Evolutionary conservation across 2,329 filamentous ascomycete species (phyloP).

Genomic region (Nothophaeocryptopus gaeumannii): DNA sequence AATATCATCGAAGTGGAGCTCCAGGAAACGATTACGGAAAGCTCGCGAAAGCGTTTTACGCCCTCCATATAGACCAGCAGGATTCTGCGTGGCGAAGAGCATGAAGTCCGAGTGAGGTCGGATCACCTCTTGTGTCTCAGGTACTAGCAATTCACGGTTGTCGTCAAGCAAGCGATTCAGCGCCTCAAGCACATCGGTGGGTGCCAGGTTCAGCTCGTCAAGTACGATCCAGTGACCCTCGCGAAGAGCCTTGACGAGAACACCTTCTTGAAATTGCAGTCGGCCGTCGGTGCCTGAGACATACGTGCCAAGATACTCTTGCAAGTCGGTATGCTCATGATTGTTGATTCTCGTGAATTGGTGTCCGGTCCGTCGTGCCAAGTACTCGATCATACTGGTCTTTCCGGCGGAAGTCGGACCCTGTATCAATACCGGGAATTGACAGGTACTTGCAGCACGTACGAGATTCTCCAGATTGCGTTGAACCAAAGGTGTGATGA

Average conservation of each 20-base stretch:
- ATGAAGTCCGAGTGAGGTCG: slow-evolving; percentile 93
- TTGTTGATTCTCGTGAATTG: slow-evolving; percentile 99
- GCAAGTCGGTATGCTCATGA: slow-evolving; percentile 95
- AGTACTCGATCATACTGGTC: slow-evolving; percentile 98
- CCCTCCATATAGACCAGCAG: slow-evolving; percentile 90
- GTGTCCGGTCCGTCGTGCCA: slow-evolving; percentile 95
- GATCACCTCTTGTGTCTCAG: slow-evolving; percentile 92
- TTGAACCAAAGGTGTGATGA: slow-evolving; percentile 92
- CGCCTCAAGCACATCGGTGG: slow-evolving; percentile 94
- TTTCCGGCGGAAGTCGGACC: slow-evolving; percentile 97
- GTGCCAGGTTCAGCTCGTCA: slow-evolving; percentile 93
- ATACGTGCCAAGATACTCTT: slow-evolving; percentile 96
- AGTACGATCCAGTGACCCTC: slow-evolving; percentile 97
- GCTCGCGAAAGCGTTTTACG: slow-evolving; percentile 89
- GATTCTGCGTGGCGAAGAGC: slow-evolving; percentile 97
- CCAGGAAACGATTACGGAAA: slow-evolving; percentile 94
- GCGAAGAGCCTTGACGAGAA: slow-evolving; percentile 86
- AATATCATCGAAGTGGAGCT: slow-evolving; percentile 97
- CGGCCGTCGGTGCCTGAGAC: slow-evolving; percentile 81
- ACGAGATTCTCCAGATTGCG: slow-evolving; percentile 93
- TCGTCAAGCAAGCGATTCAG: slow-evolving; percentile 94
- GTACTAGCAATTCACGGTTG: slow-evolving; percentile 90
- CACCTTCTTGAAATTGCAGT: slow-evolving; percentile 85
- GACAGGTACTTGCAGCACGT: slow-evolving; percentile 83
- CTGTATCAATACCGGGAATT: slow-evolving; percentile 92